These are phyloP conservation scores for Agaricus subrufescens DNA, from an alignment of 768 basidiomycete genomes.

Conservation along the genomic window DNA sequence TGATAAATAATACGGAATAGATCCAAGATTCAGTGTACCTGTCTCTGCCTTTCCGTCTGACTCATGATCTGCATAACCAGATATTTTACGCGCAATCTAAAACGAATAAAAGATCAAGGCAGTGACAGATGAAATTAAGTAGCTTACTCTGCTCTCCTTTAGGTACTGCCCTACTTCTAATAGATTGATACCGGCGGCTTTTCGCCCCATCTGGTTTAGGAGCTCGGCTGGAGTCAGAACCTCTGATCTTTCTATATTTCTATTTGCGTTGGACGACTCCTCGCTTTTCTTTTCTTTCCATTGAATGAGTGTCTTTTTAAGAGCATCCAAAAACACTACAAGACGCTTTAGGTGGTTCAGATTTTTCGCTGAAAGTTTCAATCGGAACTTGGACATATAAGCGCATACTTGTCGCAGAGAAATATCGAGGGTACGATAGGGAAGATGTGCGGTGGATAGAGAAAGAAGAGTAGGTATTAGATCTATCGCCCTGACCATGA, in stretches of 20 bases:
- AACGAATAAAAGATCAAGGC: not conserved
- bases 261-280: conserved; percentile 13
- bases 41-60: conserved; percentile 34
- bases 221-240: conserved; percentile 70
- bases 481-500: conserved; percentile 40
- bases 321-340: conserved; percentile 63
- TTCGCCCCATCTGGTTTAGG: conserved; percentile 59
- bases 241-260: conserved; percentile 32
- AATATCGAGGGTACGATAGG: conserved; percentile 47
- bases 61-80: conserved; percentile 70
- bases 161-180: conserved; percentile 81
- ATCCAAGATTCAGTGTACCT: conserved; percentile 22
- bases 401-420: conserved; percentile 72
- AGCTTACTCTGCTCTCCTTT: conserved; percentile 70
- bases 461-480: conserved; percentile 87
- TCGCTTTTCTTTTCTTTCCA: conserved; percentile 39
- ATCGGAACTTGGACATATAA: conserved; percentile 76
- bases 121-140: conserved; percentile 12
- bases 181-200: conserved; percentile 72
- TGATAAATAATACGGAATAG: not conserved
- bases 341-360: conserved; percentile 78
- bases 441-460: conserved; percentile 69
- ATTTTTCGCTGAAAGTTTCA: conserved; percentile 68
- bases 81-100: conserved; percentile 73
- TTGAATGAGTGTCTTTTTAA: conserved; percentile 53